phyloP scores from a whole-genome alignment of 345 rosid genomes.

The Hibiscus tridactylites region DNA sequence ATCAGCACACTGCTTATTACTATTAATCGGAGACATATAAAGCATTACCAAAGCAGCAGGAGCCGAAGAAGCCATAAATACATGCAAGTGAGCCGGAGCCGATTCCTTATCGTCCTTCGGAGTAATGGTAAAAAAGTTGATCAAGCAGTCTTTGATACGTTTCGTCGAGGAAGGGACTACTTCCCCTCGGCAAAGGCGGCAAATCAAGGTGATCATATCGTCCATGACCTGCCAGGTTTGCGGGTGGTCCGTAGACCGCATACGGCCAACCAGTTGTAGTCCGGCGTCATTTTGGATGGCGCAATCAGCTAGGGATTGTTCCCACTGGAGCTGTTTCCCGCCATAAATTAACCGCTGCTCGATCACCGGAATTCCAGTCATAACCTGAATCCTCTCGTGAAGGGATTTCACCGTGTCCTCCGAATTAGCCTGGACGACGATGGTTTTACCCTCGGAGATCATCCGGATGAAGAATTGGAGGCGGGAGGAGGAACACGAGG shows the following conservation, averaged over 20 bases:
- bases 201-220: slow-evolving; percentile 46
- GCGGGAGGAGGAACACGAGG: slow-evolving; percentile 22
- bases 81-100: slow-evolving; percentile 39
- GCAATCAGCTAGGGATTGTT: slow-evolving; percentile 55
- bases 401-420: slow-evolving; percentile 56
- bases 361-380: slow-evolving; percentile 51
- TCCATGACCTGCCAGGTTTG: slow-evolving; percentile 67
- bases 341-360: slow-evolving; percentile 65
- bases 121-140: slow-evolving; percentile 36
- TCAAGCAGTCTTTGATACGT: slow-evolving; percentile 32
- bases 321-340: slow-evolving; percentile 80
- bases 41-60: slow-evolving; percentile 72
- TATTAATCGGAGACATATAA: slow-evolving; percentile 37
- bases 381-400: slow-evolving; percentile 40
- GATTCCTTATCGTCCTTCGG: slow-evolving; percentile 30
- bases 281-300: slow-evolving; percentile 61
- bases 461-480: slow-evolving; percentile 70
- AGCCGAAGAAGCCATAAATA: slow-evolving; percentile 53
- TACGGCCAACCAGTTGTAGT: slow-evolving; percentile 62
- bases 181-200: slow-evolving; percentile 46
- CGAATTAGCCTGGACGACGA: slow-evolving; percentile 56
- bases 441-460: slow-evolving; percentile 59
- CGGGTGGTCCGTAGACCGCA: slow-evolving; percentile 77
- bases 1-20: slow-evolving; percentile 48
- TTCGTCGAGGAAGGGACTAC: slow-evolving; percentile 17